Base-by-base conservation (phyloP, 129 eudicot species). In the Ambrosia trifida region DNA sequence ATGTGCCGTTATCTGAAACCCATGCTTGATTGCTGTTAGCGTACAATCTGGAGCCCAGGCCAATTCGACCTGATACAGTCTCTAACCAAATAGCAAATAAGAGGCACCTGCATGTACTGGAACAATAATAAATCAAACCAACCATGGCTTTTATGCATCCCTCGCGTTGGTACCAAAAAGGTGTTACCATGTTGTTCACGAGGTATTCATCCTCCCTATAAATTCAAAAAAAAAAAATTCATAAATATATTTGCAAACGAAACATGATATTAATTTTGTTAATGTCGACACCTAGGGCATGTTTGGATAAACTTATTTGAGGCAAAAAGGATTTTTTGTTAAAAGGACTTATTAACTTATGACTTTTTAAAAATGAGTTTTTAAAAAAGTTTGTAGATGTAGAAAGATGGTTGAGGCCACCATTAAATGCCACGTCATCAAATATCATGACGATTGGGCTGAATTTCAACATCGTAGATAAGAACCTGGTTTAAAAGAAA, bases 101-200 rank as follows among this genome's bases (percentile, higher is more conserved):
- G 40, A 51, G 20, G 24, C 50, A n/a, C n/a, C n/a, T n/a, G n/a
- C n/a, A n/a, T n/a, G n/a, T n/a, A n/a, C n/a, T n/a, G n/a, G n/a
- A n/a, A n/a, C n/a, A n/a, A n/a, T n/a, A n/a, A n/a, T n/a, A n/a
- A 54, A 93, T 93, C 82, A 93, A 83, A 78, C 82, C 76, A 19
- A 90, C 96, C 98, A 92, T 92, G 74, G 98, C 85, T 83, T 85
- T 92, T 17, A 85, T 89, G 64, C 89, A 92, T 64, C 98, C 98
- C 82, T 89, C 95, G 30, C 98, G 96, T 74, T 93, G 98, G 78
- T 93, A 93, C 98, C 98, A 93, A 68, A 96, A 93, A 59, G 98
- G 98, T 57, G 89, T 93, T 10, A 93, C 98, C 3, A 96, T 93
- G 85, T 93, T 93, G 79, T 89, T 93, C 59, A 87, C 95, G 0